Percentiles rank a stretch among this genome's conserved stretches.
Evolutionary conservation across 257 asterid species (phyloP).

Genomic region (Henckelia pumila): DNA sequence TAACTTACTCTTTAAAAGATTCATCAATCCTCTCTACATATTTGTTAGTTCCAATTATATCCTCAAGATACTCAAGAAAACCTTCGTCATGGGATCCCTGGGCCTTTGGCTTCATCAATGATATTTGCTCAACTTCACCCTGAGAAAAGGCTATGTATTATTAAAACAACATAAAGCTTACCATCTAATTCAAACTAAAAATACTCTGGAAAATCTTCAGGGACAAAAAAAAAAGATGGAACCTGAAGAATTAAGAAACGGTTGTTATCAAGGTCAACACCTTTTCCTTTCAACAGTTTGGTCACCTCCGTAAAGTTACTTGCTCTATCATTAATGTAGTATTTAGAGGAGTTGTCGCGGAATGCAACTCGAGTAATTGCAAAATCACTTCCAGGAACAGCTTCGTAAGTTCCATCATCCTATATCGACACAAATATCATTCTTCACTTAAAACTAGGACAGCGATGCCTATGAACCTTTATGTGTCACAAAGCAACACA

Average conservation of each 20-base stretch:
- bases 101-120: conserved; percentile 96
- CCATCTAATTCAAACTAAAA: neutral
- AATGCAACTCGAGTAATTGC: conserved; percentile 81
- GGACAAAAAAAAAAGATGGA: neutral
- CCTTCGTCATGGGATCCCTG: conserved; percentile 99
- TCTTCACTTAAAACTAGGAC: neutral
- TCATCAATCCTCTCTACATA: conserved; percentile 95
- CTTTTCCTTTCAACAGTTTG: conserved; percentile 86
- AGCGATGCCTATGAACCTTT: conserved; percentile 3
- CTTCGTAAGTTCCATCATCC: conserved; percentile 85
- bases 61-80: conserved; percentile 97
- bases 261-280: conserved; percentile 93
- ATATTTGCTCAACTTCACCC: conserved; percentile 99
- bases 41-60: conserved; percentile 93
- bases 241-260: conserved; percentile 98
- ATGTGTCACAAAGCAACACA: neutral
- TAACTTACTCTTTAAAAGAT: conserved; percentile 76
- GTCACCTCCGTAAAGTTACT: conserved; percentile 98
- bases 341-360: conserved; percentile 90
- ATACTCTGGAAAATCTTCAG: conserved; percentile 3
- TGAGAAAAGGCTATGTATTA: conserved; percentile 32
- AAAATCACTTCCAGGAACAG: conserved; percentile 81
- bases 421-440: conserved; percentile 27
- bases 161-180: conserved; percentile 16
- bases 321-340: conserved; percentile 62